Base-by-base conservation (phyloP, 345 rosid species). In the Stellera chamaejasme region DNA sequence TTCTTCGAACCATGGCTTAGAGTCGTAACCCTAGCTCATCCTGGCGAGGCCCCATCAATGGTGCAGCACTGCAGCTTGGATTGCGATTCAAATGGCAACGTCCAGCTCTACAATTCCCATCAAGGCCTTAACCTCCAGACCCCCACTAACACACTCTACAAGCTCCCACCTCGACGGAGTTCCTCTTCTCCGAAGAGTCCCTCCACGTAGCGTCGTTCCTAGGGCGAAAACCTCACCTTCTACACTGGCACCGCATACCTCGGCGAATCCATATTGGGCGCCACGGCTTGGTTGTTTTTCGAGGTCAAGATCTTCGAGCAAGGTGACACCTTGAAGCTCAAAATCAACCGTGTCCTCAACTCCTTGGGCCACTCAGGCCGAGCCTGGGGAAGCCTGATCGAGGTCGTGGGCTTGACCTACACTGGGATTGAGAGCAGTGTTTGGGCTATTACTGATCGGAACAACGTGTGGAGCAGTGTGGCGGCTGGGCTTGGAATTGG, bases 181-280 rank as follows among this genome's bases (percentile, higher is more conserved):
- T 73, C 68, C 97, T 93, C 69, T 93, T 93, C 73, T 36, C 83
- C 10, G 99, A 93, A 63, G 97, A 93, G 62, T 74, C 97, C 41
- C n/a, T 77, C 56, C 79, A 68, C 71, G 23, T 91, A 87, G 50
- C 97, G 95, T 65, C 95, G 98, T 50, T 81, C 96, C 48, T 92
- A 96, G 98, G 97, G 99, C 10, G 99, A 88, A 74, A 93, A 88
- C 50, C 84, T 93, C 61, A 86, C 97, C 45, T 93, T 88, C 61
- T 93, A 93, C 70, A 88, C 99, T 51, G 97, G 98, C 8, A 59
- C 81, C 4, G 80, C 87, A 50, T 92, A 92, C 68, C 80, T 88
- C 32, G 78, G 77, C 11, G 94, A 84, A 13, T 78, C 97, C 11
- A 44, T 77, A 26, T 66, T 67, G 54, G 99, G 96, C 2, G 96